Evolutionary conservation across 306 rosid genomes (phyloP).

Genomic region (Trichosanthes cucumerina): DNA sequence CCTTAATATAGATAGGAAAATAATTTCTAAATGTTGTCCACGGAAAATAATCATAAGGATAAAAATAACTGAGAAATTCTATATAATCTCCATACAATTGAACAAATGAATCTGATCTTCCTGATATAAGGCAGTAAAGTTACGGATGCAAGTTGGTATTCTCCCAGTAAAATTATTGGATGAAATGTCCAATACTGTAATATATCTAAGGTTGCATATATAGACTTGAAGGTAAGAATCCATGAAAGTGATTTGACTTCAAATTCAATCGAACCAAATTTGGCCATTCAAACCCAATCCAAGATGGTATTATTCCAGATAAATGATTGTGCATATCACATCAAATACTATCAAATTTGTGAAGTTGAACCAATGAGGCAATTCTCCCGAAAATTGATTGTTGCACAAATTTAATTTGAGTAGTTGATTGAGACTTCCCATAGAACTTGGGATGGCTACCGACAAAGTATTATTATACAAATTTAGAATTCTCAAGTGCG

Average conservation of each 20-base stretch:
- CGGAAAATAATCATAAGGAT: no score
- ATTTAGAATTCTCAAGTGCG: neutral
- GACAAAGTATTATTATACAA: neutral
- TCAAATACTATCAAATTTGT: neutral
- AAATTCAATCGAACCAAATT: neutral
- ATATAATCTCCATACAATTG: no score
- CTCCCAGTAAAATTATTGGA: neutral
- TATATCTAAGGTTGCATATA: neutral
- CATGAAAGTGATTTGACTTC: neutral
- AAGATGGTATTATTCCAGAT: neutral
- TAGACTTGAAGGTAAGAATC: neutral
- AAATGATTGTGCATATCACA: neutral
- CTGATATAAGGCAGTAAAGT: neutral
- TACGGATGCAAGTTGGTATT: neutral
- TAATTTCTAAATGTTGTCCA: no score
- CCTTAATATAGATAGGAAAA: no score
- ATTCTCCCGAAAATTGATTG: neutral
- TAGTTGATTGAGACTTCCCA: neutral
- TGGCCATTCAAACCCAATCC: neutral
- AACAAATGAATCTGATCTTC: neutral
- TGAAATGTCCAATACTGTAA: neutral
- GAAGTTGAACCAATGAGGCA: neutral
- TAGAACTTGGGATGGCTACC: neutral
- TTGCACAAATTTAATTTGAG: neutral
- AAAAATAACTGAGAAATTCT: no score